A percentile compares a stretch with the other conserved stretches of the same genome.
Conservation (phyloP, 2,329 filamentous ascomycete species). For the Chaetomiaceae sp. region DNA sequence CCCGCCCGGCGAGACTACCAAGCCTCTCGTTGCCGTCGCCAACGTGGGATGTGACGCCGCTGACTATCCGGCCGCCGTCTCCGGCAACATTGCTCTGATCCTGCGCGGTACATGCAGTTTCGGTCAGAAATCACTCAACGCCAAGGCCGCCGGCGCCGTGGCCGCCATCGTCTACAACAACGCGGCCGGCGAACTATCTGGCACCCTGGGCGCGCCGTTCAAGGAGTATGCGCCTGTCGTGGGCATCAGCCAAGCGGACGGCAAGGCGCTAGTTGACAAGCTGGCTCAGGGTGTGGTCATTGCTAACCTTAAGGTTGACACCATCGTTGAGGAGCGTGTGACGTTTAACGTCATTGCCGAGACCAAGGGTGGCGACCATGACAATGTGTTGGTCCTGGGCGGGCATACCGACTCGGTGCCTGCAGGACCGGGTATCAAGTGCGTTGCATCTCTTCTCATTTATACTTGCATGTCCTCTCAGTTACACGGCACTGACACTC, state of each 20-base stretch:
- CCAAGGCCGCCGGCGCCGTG: conserved; percentile 50
- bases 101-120: conserved; percentile 55
- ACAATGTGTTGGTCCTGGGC: conserved; percentile 23
- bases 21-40: conserved; percentile 39
- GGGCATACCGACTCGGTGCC: conserved; percentile 23
- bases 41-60: conserved; percentile 48
- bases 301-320: conserved; percentile 25
- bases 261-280: conserved; percentile 27
- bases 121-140: conserved; percentile 49
- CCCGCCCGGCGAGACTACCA: conserved; percentile 39
- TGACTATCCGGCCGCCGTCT: conserved; percentile 46
- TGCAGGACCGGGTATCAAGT: conserved; percentile 24
- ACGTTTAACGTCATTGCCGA: conserved; percentile 24
- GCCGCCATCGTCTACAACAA: conserved; percentile 60
- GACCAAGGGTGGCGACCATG: conserved; percentile 23
- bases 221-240: conserved; percentile 44
- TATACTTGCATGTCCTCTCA: neutral
- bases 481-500: no score
- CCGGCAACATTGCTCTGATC: conserved; percentile 54
- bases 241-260: conserved; percentile 46
- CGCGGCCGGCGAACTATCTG: conserved; percentile 41
- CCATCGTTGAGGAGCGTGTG: conserved; percentile 18
- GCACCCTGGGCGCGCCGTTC: conserved; percentile 48
- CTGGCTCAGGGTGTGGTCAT: conserved; percentile 28
- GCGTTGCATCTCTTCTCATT: neutral